Conservation (phyloP, 108 stramenopile species). For the Conticribra guillardii region DNA sequence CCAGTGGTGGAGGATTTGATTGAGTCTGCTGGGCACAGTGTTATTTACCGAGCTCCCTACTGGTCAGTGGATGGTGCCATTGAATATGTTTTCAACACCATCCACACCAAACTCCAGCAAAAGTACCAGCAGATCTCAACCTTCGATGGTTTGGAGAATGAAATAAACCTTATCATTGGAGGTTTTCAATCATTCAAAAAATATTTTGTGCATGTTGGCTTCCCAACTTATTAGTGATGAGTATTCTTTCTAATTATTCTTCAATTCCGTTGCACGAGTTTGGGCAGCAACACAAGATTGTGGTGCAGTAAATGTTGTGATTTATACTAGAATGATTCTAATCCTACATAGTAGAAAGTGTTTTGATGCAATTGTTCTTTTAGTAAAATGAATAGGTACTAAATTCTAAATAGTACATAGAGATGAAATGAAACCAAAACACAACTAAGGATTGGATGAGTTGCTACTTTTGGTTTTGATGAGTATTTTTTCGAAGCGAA, state of each 20-base stretch:
- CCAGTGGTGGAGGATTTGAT: constrained; percentile 17
- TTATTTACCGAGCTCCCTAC: constrained; percentile 38
- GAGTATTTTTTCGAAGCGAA: too few relatives aligned
- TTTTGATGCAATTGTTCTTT: too few relatives aligned
- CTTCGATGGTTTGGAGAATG: constrained; percentile 17
- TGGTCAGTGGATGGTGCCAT: constrained; percentile 42
- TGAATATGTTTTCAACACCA: constrained; percentile 40
- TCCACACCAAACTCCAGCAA: constrained; percentile 14
- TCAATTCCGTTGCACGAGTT: neutral
- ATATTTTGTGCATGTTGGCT: constrained; percentile 28
- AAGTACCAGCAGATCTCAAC: neutral
- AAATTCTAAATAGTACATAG: too few relatives aligned
- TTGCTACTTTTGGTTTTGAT: too few relatives aligned
- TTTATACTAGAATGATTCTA: too few relatives aligned
- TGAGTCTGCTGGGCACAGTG: constrained; percentile 14
- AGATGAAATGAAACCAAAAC: too few relatives aligned
- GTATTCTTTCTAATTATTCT: too few relatives aligned
- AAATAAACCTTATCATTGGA: constrained; percentile 27
- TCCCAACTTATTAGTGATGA: constrained; percentile 10
- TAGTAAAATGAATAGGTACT: too few relatives aligned
- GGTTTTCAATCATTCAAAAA: too few relatives aligned
- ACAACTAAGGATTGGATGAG: too few relatives aligned
- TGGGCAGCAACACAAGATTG: neutral
- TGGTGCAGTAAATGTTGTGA: too few relatives aligned
- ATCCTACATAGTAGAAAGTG: too few relatives aligned